Conservation (phyloP, 1,284 basidiomycete genomes). For the Cutaneotrichosporon sp. region DNA sequence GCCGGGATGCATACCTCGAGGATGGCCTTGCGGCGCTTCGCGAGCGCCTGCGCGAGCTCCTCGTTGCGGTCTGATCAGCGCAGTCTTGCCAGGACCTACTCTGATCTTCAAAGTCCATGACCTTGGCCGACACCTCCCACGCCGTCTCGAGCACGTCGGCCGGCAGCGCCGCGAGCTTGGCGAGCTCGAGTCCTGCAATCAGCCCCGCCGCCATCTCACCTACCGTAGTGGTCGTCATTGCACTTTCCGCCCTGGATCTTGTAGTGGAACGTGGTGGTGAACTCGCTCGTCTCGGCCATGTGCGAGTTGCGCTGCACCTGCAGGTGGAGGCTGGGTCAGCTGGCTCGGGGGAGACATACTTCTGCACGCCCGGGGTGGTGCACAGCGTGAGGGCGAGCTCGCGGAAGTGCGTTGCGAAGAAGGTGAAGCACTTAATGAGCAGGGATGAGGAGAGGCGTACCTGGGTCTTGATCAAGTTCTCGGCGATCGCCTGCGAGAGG, state of each 20-base stretch:
- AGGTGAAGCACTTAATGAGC: conserved; percentile 66
- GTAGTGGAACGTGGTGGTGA: conserved; percentile 75
- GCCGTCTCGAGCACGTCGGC: conserved; percentile 65
- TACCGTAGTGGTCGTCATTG: conserved; percentile 51
- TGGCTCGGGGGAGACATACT: conserved; percentile 19
- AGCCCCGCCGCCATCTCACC: conserved; percentile 14
- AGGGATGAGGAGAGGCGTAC: conserved; percentile 52
- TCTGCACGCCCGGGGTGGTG: conserved; percentile 35
- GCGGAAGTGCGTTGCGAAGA: conserved; percentile 78
- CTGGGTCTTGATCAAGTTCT: conserved; percentile 73
- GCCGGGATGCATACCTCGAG: conserved; percentile 19
- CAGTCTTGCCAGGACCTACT: conserved; percentile 33
- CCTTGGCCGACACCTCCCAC: conserved; percentile 62
- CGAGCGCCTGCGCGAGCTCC: conserved; percentile 16
- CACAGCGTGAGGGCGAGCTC: conserved; percentile 46
- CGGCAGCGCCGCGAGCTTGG: conserved; percentile 78
- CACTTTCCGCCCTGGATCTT: conserved; percentile 56
- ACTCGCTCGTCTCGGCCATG: conserved; percentile 58
- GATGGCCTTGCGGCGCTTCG: conserved; percentile 23
- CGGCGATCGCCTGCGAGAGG: conserved; percentile 88
- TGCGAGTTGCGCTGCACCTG: conserved; percentile 61
- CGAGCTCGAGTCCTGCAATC: conserved; percentile 72
- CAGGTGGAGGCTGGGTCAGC: conserved; percentile 67
- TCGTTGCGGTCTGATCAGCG: conserved; percentile 19
- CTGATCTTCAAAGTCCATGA: conserved; percentile 64